phyloP scores from a whole-genome alignment of 306 rosid species.

The Ammopiptanthus mongolicus region DNA sequence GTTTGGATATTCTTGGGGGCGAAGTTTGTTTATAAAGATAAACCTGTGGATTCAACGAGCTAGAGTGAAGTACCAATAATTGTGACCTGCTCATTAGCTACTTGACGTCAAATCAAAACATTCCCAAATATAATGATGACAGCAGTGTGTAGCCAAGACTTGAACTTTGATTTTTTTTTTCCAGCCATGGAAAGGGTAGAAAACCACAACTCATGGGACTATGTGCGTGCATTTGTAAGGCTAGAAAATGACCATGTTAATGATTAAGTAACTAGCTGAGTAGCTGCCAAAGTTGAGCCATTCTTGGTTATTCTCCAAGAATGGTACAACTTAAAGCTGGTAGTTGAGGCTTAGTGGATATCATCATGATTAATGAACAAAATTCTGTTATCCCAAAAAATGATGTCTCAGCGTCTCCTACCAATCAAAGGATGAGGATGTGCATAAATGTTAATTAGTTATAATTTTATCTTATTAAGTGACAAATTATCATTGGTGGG shows the following conservation, averaged over 20 bases:
- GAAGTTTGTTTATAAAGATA: not conserved
- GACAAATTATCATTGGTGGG: too few relatives aligned
- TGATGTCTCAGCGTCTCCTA: too few relatives aligned
- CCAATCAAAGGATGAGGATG: too few relatives aligned
- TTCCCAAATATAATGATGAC: constrained; percentile 25
- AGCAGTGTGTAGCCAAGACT: not conserved
- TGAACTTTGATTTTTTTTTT: not conserved
- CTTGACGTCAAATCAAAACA: constrained; percentile 35
- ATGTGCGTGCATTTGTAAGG: not conserved
- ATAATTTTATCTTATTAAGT: too few relatives aligned
- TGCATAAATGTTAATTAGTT: too few relatives aligned
- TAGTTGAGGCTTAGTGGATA: not conserved
- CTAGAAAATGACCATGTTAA: constrained; percentile 19
- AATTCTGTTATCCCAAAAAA: too few relatives aligned
- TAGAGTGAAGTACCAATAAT: constrained; percentile 26
- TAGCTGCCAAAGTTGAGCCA: not conserved
- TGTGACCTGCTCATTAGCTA: constrained; percentile 2
- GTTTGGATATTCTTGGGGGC: constrained; percentile 14
- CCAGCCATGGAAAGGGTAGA: constrained; percentile 10
- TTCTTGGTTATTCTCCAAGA: not conserved
- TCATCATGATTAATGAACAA: not conserved
- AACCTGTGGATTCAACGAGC: constrained; percentile 15
- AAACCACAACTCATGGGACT: not conserved
- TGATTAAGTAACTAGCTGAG: not conserved
- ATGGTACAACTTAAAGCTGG: not conserved